Percentiles rank a stretch among this genome's conserved stretches.
These are phyloP conservation scores for Aotearoamyces nothofagi DNA, from an alignment of 2,329 filamentous ascomycete species.

Conservation along the genomic window DNA sequence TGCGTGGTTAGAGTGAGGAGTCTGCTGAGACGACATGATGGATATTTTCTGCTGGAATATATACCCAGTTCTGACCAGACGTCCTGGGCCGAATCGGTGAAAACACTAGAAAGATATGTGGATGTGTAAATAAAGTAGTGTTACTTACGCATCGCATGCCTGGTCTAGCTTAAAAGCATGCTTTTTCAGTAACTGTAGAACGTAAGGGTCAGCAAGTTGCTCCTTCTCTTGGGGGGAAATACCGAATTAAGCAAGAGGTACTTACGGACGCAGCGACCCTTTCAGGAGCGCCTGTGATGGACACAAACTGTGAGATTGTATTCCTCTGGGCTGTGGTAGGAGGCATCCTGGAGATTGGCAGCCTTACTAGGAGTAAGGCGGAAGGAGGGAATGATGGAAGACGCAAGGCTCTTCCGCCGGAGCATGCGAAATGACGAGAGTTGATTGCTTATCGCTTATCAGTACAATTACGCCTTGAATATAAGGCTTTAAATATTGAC, in stretches of 20 bases:
- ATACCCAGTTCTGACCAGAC: too few species aligned
- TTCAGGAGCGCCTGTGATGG: constrained; percentile 17
- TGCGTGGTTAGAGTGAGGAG: too few species aligned
- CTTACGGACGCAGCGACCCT: constrained; percentile 16
- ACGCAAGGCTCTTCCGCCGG: too few species aligned
- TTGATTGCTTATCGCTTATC: too few species aligned
- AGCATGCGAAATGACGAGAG: too few species aligned
- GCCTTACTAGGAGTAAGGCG: too few species aligned
- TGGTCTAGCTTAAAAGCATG: constrained; percentile 22
- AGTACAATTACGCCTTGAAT: too few species aligned
- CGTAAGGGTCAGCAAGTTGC: constrained; percentile 8
- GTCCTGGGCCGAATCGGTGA: too few species aligned
- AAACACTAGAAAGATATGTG: constrained; percentile 1
- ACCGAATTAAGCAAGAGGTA: constrained; percentile 2
- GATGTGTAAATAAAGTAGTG: constrained; percentile 4
- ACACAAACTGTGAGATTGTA: constrained; percentile 15
- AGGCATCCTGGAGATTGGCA: constrained; percentile 15
- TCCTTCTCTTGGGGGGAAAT: constrained; percentile 3
- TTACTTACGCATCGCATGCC: constrained; percentile 23
- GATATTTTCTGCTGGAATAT: too few species aligned
- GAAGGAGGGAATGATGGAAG: too few species aligned
- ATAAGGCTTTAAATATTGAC: too few species aligned
- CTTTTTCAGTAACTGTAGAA: constrained; percentile 20
- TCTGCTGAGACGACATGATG: too few species aligned
- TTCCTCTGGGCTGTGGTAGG: constrained; percentile 12